These are phyloP conservation scores for Halteria grandinella DNA, from an alignment of 73 alveolate species.

Conservation along the genomic window DNA sequence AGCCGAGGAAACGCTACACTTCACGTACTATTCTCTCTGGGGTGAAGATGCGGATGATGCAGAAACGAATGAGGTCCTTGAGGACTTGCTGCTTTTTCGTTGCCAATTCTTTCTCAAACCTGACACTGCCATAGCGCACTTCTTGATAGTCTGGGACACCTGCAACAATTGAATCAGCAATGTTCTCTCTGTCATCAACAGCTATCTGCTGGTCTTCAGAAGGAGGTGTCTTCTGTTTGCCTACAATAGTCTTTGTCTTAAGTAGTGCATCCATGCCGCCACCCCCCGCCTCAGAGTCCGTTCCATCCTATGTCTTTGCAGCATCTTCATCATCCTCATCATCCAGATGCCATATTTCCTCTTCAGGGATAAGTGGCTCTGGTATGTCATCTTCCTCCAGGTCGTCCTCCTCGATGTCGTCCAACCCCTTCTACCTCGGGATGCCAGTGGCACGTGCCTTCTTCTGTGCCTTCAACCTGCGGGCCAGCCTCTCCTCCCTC, in stretches of 20 bases:
- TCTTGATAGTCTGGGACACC: conserved; percentile 72
- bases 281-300: neutral
- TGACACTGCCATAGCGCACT: conserved; percentile 70
- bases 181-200: conserved; percentile 51
- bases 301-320: neutral
- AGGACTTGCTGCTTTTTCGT: conserved; percentile 47
- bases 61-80: conserved; percentile 49
- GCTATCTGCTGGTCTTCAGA: neutral
- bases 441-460: neutral
- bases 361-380: too few relatives aligned
- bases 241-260: neutral
- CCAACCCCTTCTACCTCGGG: conserved; percentile 16
- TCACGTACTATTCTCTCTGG: conserved; percentile 68
- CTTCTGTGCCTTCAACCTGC: neutral
- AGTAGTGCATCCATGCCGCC: neutral
- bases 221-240: too few relatives aligned
- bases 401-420: conserved; percentile 40
- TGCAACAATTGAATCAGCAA: conserved; percentile 53
- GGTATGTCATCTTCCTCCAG: neutral
- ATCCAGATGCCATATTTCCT: conserved; percentile 50
- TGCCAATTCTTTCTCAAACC: conserved; percentile 65
- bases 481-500: neutral
- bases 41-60: conserved; percentile 57
- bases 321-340: conserved; percentile 46
- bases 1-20: conserved; percentile 60